Evolutionary conservation across 1,139 yeast species (phyloP).

Genomic region (Candida mesenterica): DNA sequence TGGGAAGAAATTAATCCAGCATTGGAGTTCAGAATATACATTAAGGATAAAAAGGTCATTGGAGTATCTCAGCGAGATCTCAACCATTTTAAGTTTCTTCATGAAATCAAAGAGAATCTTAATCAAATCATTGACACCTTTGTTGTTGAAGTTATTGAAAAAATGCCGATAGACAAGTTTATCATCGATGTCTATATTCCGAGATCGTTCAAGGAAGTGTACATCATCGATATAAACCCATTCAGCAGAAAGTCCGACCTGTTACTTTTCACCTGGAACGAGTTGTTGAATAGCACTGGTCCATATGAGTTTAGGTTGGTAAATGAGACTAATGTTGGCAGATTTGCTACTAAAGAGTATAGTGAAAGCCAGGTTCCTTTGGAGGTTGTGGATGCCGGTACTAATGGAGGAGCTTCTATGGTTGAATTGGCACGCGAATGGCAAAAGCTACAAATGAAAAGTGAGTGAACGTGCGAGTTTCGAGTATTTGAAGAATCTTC

Average conservation of each 20-base stretch:
- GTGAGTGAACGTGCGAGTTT: too few species aligned
- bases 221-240: conserved; percentile 82
- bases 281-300: conserved; percentile 41
- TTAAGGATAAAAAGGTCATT: conserved; percentile 56
- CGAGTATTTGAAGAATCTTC: too few species aligned
- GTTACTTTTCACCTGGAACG: conserved; percentile 81
- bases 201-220: conserved; percentile 62
- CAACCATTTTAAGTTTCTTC: conserved; percentile 73
- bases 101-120: conserved; percentile 44
- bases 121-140: conserved; percentile 52
- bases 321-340: conserved; percentile 61
- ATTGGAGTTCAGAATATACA: conserved; percentile 83
- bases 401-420: conserved; percentile 58
- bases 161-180: conserved; percentile 54
- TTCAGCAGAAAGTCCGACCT: conserved; percentile 77
- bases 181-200: conserved; percentile 84
- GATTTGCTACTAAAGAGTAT: conserved; percentile 78
- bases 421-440: conserved; percentile 64
- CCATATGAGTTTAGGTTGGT: conserved; percentile 61
- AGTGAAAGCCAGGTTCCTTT: conserved; percentile 89
- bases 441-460: conserved; percentile 22
- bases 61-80: conserved; percentile 86
- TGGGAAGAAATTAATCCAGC: conserved; percentile 88
- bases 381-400: conserved; percentile 83
- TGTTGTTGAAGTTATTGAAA: conserved; percentile 18